Evolutionary conservation across 2,329 filamentous ascomycete species (phyloP), one percentile per base, ranked within the genome.

Genomic region (Diatrype stigma): DNA sequence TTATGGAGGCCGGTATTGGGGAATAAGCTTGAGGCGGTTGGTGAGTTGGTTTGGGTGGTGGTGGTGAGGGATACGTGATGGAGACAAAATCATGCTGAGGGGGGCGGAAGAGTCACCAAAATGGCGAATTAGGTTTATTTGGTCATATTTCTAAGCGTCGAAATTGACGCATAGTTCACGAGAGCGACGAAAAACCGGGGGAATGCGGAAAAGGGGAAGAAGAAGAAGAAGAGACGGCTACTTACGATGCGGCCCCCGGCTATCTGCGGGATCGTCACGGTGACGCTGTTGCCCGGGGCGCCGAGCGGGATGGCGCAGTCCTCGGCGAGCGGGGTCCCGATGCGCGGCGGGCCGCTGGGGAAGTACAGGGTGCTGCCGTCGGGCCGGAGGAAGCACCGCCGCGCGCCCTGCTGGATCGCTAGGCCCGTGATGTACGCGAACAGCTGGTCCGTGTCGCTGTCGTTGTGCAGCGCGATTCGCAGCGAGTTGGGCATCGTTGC

Each of bases 361-460:
- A 84, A 77, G 61, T 84, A 80, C 12, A 82, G 69, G 2, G 71
- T 70, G 55, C 76, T 76, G 60, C 77, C 76, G 46, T 81, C 76
- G 55, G 68, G 59, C 48, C 66, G 65, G 53, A 74, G 57, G 26
- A 74, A 61, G 46, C 69, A 68, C n/a, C 70, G 69, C 46, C 63
- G 58, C 23, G 63, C 60, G 50, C 60, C 59, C 48, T 67, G 60
- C 45, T 82, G 75, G 30, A 86, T 67, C 2, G 82, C 80, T 22
- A 76, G 73, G 11, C 84, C 84, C 3, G 82, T 88, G 62, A 89
- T 81, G 65, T 85, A 86, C 37, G 82, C 83, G 56, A 77, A 86
- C 8, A 85, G 77, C 21, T 72, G 75, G 51, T 67, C 69, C 3
- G 77, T 82, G 45, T 63, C 68, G 17, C 79, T 80, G 52, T 74